Percentiles rank a stretch among this genome's conserved stretches.
phyloP scores from a whole-genome alignment of 306 rosid species.

The Inga leiocalycina region DNA sequence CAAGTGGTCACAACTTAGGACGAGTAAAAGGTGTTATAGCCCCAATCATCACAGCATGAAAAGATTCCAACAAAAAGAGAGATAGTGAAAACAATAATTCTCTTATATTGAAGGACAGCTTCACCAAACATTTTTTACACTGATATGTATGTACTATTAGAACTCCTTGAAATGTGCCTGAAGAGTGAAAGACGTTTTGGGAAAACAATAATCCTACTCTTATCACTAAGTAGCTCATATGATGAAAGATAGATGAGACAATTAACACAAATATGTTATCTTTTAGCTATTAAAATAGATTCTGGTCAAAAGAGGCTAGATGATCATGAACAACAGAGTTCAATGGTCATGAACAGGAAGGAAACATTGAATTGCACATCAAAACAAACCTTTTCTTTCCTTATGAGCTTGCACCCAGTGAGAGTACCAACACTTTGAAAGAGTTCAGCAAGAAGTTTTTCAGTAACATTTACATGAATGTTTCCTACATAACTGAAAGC shows the following conservation, averaged over 20 bases:
- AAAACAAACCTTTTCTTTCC: constrained; percentile 61
- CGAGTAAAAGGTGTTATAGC: neutral
- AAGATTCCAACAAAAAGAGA: constrained; percentile 20
- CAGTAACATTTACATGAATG: constrained; percentile 65
- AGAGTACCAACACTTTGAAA: constrained; percentile 69
- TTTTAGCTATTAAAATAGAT: constrained; percentile 3
- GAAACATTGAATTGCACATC: constrained; percentile 30
- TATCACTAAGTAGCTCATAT: constrained; percentile 13
- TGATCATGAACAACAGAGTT: constrained; percentile 1
- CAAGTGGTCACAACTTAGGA: constrained; percentile 25
- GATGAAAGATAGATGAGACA: neutral
- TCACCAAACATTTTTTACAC: constrained; percentile 28
- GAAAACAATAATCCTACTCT: neutral
- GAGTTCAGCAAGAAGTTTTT: constrained; percentile 65
- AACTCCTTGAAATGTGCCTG: constrained; percentile 23
- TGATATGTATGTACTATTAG: neutral
- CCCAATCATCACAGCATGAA: constrained; percentile 32
- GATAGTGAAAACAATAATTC: neutral
- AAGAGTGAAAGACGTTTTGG: neutral
- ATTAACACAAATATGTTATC: neutral
- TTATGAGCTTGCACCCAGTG: constrained; percentile 67
- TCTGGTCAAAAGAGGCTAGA: constrained; percentile 9
- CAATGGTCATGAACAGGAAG: constrained; percentile 17
- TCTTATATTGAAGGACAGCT: constrained; percentile 14
- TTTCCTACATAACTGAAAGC: constrained; percentile 67